These are phyloP conservation scores for Aspergillus indologenus DNA, from an alignment of 495 filamentous ascomycete genomes.

Conservation along the genomic window DNA sequence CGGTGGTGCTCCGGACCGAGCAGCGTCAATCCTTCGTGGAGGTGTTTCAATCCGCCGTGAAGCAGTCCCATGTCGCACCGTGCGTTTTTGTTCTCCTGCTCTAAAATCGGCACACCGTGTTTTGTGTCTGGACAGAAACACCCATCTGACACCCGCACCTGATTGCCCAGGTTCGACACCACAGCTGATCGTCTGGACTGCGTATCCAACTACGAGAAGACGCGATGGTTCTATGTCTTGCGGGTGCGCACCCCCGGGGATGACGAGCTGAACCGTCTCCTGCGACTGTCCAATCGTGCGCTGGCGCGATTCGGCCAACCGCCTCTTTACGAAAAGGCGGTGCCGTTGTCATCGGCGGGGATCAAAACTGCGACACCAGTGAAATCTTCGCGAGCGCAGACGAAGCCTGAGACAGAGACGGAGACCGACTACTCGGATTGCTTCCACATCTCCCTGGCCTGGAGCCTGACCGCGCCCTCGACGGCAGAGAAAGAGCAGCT, in stretches of 20 bases:
- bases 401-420: slow-evolving; percentile 7
- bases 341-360: not conserved
- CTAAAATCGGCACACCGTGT: not conserved
- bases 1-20: slow-evolving; percentile 62
- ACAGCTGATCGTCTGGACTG: slow-evolving; percentile 52
- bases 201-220: slow-evolving; percentile 70
- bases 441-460: slow-evolving; percentile 83
- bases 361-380: not conserved
- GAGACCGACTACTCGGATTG: slow-evolving; percentile 43
- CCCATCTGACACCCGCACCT: slow-evolving; percentile 5
- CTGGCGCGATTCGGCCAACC: slow-evolving; percentile 63
- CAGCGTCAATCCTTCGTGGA: slow-evolving; percentile 63
- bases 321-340: slow-evolving; percentile 55
- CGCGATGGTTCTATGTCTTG: slow-evolving; percentile 84
- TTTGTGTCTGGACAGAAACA: not conserved
- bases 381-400: too few species aligned
- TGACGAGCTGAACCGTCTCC: slow-evolving; percentile 59
- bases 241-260: slow-evolving; percentile 46
- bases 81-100: slow-evolving; percentile 25
- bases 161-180: slow-evolving; percentile 48
- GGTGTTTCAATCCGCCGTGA: slow-evolving; percentile 31
- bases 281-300: slow-evolving; percentile 61
- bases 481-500: slow-evolving; percentile 25
- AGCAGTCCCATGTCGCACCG: slow-evolving; percentile 41
- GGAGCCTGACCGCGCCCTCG: slow-evolving; percentile 52